Percentiles rank a stretch among this genome's conserved stretches.
These are phyloP conservation scores for Corynespora cassiicola DNA, from an alignment of 2,329 filamentous ascomycete genomes.

Conservation along the genomic window DNA sequence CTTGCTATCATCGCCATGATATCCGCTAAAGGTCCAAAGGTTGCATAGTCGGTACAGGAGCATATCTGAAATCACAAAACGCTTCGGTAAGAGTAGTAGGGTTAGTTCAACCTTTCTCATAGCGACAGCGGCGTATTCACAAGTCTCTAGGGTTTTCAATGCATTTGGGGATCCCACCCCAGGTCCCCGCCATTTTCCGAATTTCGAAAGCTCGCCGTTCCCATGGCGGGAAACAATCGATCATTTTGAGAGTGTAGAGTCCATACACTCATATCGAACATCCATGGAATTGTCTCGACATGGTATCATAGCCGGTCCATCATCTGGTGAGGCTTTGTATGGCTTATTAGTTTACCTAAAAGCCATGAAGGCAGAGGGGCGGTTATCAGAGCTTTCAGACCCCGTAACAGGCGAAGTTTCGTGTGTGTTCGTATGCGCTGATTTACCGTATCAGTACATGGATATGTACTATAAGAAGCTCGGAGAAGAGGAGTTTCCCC, in stretches of 20 bases:
- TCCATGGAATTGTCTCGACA: constrained; percentile 63
- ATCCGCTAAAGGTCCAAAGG: no score
- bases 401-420: constrained; percentile 55
- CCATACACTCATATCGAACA: constrained; percentile 59
- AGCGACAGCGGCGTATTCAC: constrained; percentile 29
- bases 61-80: constrained; percentile 16
- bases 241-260: constrained; percentile 63
- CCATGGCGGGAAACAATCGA: constrained; percentile 66
- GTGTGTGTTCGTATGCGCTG: constrained; percentile 68
- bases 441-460: constrained; percentile 69
- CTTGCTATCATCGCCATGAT: not conserved
- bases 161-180: constrained; percentile 64
- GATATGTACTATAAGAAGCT: constrained; percentile 66
- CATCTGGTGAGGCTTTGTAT: constrained; percentile 64
- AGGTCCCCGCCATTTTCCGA: constrained; percentile 61
- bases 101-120: not conserved
- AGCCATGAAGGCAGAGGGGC: constrained; percentile 55
- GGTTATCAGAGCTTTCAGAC: constrained; percentile 52
- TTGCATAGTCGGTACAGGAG: constrained; percentile 14
- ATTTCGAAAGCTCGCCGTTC: constrained; percentile 60
- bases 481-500: constrained; percentile 46
- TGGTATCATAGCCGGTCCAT: constrained; percentile 66
- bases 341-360: constrained; percentile 59
- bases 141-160: constrained; percentile 59
- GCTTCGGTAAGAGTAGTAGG: constrained; percentile 24